These are phyloP conservation scores for Lepidium africanum DNA, from an alignment of 345 rosid species.

Conservation along the genomic window DNA sequence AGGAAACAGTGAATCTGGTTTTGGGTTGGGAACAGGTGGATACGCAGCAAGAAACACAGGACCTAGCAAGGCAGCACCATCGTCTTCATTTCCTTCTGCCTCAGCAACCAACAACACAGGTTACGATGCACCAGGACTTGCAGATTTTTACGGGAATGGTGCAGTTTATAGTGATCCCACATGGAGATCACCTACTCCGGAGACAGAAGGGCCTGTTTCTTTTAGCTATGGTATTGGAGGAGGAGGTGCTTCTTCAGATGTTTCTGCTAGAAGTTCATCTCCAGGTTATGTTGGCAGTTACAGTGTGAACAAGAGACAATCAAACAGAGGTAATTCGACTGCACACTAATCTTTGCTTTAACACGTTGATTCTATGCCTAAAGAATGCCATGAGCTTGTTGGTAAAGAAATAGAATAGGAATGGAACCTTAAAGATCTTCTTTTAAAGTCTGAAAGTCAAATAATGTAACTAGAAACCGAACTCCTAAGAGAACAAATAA, in stretches of 20 bases:
- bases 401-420: neutral
- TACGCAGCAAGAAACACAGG: slow-evolving; percentile 47
- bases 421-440: neutral
- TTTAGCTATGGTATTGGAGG: slow-evolving; percentile 62
- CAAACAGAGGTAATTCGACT: slow-evolving; percentile 80
- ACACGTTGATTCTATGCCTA: slow-evolving; percentile 11
- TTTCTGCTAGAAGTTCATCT: slow-evolving; percentile 48
- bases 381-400: neutral
- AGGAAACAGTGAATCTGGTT: slow-evolving; percentile 26
- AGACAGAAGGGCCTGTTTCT: slow-evolving; percentile 55
- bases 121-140: slow-evolving; percentile 50
- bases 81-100: slow-evolving; percentile 61
- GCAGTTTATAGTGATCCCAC: slow-evolving; percentile 71
- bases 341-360: neutral
- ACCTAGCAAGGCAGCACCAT: slow-evolving; percentile 34
- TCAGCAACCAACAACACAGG: slow-evolving; percentile 29
- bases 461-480: neutral
- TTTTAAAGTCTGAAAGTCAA: neutral
- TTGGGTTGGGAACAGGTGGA: slow-evolving; percentile 28
- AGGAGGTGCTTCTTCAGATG: slow-evolving; percentile 59
- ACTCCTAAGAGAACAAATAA: neutral
- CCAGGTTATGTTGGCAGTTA: slow-evolving; percentile 74
- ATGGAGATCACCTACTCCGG: slow-evolving; percentile 69
- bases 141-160: slow-evolving; percentile 54
- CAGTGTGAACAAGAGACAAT: slow-evolving; percentile 64